Conservation (phyloP, 2,329 filamentous ascomycete species). For the Pseudogymnoascus sp. region DNA sequence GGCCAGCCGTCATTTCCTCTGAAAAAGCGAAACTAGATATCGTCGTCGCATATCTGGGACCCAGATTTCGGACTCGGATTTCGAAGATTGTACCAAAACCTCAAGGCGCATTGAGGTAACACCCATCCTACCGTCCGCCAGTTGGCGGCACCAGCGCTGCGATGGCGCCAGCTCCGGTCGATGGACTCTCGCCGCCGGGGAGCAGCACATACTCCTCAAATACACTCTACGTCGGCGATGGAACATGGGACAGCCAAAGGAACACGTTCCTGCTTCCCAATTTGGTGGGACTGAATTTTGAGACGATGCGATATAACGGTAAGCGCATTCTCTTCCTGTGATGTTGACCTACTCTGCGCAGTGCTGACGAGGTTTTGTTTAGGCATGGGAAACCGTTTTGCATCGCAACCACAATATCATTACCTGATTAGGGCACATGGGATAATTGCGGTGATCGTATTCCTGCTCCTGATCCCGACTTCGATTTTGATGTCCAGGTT, state of each 20-base stretch:
- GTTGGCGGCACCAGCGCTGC: conserved; percentile 5
- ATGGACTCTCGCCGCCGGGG: conserved; percentile 48
- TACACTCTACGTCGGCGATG: conserved; percentile 72
- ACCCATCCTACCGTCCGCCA: neutral
- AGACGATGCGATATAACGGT: conserved; percentile 83
- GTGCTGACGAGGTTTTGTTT: conserved; percentile 7
- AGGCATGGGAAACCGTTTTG: conserved; percentile 81
- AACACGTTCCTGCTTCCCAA: conserved; percentile 76
- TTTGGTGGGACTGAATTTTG: conserved; percentile 67
- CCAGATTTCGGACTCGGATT: conserved; percentile 2
- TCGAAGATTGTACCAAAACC: neutral
- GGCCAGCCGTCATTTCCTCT: neutral
- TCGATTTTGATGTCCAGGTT: conserved; percentile 71
- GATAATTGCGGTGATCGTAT: conserved; percentile 63
- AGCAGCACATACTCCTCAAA: conserved; percentile 66
- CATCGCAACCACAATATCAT: conserved; percentile 62
- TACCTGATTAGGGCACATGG: conserved; percentile 63
- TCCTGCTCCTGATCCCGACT: conserved; percentile 64
- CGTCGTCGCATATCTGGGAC: neutral
- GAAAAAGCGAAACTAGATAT: neutral
- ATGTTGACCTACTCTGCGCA: neutral
- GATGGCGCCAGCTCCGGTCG: conserved; percentile 18
- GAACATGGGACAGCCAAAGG: conserved; percentile 72
- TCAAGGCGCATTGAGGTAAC: conserved; percentile 5
- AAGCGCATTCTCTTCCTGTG: conserved; percentile 21